Base-by-base conservation (phyloP, 257 asterid genomes). In the Leptodermis oblonga region DNA sequence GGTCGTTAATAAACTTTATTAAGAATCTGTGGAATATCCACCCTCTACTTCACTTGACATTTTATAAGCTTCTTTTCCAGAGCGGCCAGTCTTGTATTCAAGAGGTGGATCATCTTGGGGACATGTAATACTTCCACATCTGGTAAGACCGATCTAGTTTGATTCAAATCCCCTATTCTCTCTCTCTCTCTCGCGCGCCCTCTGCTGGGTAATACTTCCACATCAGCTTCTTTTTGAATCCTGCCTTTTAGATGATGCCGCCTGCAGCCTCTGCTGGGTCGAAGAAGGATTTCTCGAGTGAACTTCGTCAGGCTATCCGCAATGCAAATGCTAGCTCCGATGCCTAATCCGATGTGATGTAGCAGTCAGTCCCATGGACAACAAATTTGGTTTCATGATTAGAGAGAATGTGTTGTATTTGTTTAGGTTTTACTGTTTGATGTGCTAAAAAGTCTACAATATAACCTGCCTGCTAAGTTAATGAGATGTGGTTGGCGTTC, bases 231-330 rank as follows among this genome's bases (percentile, higher is more conserved):
- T 49, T 52, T 69, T 67, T 69, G 26, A 34, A 71, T 70, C 45
- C 71, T 65, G 70, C 69, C 41, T 79, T n/a, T 59, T 87, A 83
- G 95, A 70, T 85, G 78, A 78, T 87, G 67, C 34, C 85, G 26
- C 85, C 80, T 37, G 87, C 82, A 55, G 79, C 85, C 39, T 73
- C 92, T 72, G 69, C 79, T 36, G 87, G 88, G 63, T 49, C 65
- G 82, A 89, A 86, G 82, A 82, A 84, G 79, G 97, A 93, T 82
- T 90, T 93, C 86, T 74, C 80, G 72, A 82, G 81, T 45, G 93
- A 93, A 74, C 92, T 93, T 72, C 83, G 78, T 65, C 74, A 83
- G 76, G 96, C 95, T 18, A 84, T 88, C 86, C 80, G 70, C 73
- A 82, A 73, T 64, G 83, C 88, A 66, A 83, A 84, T 68, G 74